These are phyloP conservation scores for Epichloe sp. DNA, from an alignment of 2,329 filamentous ascomycete species.

Conservation along the genomic window DNA sequence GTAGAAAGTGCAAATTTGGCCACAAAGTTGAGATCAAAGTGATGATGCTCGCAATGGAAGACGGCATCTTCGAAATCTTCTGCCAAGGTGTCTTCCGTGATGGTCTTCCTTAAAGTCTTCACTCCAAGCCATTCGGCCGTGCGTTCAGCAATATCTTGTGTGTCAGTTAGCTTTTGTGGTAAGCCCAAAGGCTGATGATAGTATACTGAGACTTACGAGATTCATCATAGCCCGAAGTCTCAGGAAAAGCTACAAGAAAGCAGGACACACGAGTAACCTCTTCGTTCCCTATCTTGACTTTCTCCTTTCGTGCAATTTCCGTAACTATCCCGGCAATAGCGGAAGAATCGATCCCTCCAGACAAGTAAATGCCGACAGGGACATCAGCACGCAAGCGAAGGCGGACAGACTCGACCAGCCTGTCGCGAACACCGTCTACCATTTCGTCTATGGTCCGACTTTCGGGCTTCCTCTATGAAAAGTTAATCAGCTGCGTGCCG, in stretches of 20 bases:
- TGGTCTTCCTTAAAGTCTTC: slow-evolving; percentile 12
- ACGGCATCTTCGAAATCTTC: slow-evolving; percentile 16
- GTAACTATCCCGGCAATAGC: slow-evolving; percentile 42
- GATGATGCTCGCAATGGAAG: slow-evolving; percentile 20
- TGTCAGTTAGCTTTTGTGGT: not conserved
- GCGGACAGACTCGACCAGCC: not conserved
- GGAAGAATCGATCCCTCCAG: slow-evolving; percentile 17
- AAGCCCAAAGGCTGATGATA: not conserved
- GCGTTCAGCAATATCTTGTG: slow-evolving; percentile 17
- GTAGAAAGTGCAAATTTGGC: slow-evolving; percentile 37
- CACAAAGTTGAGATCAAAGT: slow-evolving; percentile 36
- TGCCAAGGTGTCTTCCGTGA: slow-evolving; percentile 18
- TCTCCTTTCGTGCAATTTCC: slow-evolving; percentile 33
- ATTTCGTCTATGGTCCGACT: slow-evolving; percentile 35
- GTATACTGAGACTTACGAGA: not conserved
- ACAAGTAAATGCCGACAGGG: not conserved
- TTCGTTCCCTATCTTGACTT: slow-evolving; percentile 32
- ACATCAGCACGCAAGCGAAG: not conserved
- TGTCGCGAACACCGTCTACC: slow-evolving; percentile 6
- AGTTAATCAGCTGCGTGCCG: not conserved
- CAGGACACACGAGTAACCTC: slow-evolving; percentile 17
- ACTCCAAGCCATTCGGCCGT: slow-evolving; percentile 22
- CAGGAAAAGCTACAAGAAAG: slow-evolving; percentile 38
- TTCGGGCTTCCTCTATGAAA: slow-evolving; percentile 20
- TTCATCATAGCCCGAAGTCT: not conserved